These are phyloP conservation scores for Fusarium miscanthi DNA, from an alignment of 2,329 filamentous ascomycete species.

Conservation along the genomic window DNA sequence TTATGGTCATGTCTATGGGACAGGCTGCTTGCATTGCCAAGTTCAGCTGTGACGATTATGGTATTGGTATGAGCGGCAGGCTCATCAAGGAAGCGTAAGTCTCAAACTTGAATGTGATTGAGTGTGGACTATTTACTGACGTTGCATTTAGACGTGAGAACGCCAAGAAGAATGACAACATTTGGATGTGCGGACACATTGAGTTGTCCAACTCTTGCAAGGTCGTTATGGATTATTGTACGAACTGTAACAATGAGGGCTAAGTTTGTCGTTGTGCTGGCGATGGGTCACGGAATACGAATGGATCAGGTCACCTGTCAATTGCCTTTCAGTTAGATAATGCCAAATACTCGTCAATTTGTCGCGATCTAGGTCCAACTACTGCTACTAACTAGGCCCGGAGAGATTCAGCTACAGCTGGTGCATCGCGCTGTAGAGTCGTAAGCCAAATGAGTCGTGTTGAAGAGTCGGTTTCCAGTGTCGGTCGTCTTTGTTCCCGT, in stretches of 20 bases:
- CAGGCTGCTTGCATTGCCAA: constrained; percentile 25
- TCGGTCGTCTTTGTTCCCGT: constrained; percentile 64
- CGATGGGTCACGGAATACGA: too few relatives aligned
- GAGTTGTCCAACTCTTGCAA: constrained; percentile 19
- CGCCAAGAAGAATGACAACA: constrained; percentile 1
- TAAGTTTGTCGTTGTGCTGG: rapidly evolving
- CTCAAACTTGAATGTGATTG: rapidly evolving
- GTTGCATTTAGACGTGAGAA: neutral
- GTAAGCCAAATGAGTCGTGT: constrained; percentile 61
- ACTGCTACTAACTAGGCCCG: rapidly evolving
- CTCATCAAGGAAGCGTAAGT: constrained; percentile 24
- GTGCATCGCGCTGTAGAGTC: rapidly evolving
- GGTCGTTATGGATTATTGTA: constrained; percentile 19
- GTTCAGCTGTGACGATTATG: constrained; percentile 28
- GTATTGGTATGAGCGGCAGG: constrained; percentile 22
- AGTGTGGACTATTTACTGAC: neutral
- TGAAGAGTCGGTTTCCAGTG: constrained; percentile 70
- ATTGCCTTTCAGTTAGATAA: neutral
- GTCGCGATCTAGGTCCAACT: too few relatives aligned
- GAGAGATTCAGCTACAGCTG: rapidly evolving
- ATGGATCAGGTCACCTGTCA: neutral
- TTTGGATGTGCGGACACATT: constrained; percentile 24
- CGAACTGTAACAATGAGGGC: constrained; percentile 8
- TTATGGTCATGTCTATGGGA: neutral
- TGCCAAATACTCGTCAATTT: neutral